A percentile compares a stretch with the other conserved stretches of the same genome.
These are phyloP conservation scores for Solanum piurae DNA, from an alignment of 257 asterid genomes.

Conservation along the genomic window DNA sequence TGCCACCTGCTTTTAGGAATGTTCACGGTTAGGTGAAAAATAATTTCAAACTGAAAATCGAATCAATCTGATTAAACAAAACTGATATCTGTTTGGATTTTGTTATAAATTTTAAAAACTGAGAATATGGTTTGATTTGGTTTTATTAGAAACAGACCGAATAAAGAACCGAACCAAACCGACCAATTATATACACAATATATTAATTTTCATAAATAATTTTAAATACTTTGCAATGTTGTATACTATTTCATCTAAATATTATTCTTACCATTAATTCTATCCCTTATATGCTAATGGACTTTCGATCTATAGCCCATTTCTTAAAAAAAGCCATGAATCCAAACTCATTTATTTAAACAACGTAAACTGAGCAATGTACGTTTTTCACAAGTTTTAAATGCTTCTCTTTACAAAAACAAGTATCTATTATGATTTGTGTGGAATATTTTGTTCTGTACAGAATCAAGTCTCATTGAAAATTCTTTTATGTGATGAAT, in stretches of 20 bases:
- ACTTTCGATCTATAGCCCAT: not conserved
- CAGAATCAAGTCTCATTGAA: not conserved
- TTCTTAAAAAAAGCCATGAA: not conserved
- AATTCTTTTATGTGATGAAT: not conserved
- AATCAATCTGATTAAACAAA: not conserved
- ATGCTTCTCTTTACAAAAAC: not conserved
- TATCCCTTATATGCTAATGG: not conserved
- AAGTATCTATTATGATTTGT: not conserved
- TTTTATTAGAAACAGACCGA: not conserved
- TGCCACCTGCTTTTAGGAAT: not conserved
- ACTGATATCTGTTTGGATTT: not conserved
- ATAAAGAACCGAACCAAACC: not conserved
- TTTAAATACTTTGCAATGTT: not conserved
- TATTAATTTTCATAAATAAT: not conserved
- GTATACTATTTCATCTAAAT: not conserved
- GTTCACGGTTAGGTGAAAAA: not conserved
- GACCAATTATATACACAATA: not conserved
- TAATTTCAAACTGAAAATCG: not conserved
- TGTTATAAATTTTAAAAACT: not conserved
- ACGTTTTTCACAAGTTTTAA: not conserved
- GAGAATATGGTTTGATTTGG: not conserved
- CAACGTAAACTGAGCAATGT: not conserved
- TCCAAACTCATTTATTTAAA: not conserved
- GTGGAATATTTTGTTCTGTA: not conserved
- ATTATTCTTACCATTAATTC: not conserved